A percentile compares a stretch with the other conserved stretches of the same genome.
Evolutionary conservation across 257 asterid species (phyloP).

Genomic region (Rehmannia glutinosa): DNA sequence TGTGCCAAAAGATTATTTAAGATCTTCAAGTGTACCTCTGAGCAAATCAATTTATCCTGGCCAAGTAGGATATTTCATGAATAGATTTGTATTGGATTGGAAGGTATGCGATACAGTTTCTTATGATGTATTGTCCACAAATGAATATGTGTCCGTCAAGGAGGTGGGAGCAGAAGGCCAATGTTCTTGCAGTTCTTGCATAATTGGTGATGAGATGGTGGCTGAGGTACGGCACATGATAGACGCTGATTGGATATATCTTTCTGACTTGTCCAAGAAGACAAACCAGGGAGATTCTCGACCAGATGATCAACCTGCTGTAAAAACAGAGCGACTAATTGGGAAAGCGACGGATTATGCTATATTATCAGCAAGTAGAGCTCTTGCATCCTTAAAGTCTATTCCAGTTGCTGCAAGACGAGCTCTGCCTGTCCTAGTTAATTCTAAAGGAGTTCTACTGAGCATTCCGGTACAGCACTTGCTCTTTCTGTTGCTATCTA

Average conservation of each 20-base stretch:
- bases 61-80: conserved; percentile 71
- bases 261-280: conserved; percentile 45
- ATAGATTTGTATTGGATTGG: conserved; percentile 68
- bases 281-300: conserved; percentile 14
- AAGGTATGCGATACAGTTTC: conserved; percentile 11
- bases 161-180: conserved; percentile 21
- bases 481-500: conserved; percentile 6
- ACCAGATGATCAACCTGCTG: conserved; percentile 3
- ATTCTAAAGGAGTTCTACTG: conserved; percentile 56
- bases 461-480: conserved; percentile 61
- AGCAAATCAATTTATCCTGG: conserved; percentile 39
- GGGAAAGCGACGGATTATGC: conserved; percentile 31
- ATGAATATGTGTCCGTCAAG: not conserved
- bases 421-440: conserved; percentile 69
- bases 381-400: conserved; percentile 53
- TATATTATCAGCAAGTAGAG: conserved; percentile 51
- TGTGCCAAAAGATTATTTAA: conserved; percentile 24
- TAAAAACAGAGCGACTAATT: not conserved
- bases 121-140: conserved; percentile 1
- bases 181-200: conserved; percentile 38
- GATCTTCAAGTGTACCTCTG: conserved; percentile 15
- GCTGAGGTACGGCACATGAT: conserved; percentile 64
- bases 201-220: conserved; percentile 27
- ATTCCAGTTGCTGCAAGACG: conserved; percentile 84
- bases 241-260: conserved; percentile 78